These are phyloP conservation scores for Tubosaeta brunneosetosa DNA, from an alignment of 768 basidiomycete genomes.

Conservation along the genomic window DNA sequence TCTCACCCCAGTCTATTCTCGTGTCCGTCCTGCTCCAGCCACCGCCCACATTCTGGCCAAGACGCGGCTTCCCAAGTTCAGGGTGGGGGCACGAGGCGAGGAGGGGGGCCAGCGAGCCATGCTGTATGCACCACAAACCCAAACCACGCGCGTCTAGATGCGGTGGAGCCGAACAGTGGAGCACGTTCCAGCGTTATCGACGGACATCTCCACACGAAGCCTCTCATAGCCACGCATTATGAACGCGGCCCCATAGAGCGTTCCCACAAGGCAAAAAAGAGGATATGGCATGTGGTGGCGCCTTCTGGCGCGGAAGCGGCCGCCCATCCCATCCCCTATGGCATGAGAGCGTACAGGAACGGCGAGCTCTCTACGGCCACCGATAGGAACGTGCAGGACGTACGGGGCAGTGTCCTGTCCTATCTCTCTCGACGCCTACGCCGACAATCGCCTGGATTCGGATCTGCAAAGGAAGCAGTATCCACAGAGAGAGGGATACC, in stretches of 20 bases:
- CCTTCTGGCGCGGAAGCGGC: conserved; percentile 11
- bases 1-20: no score
- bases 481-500: no score
- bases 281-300: no score
- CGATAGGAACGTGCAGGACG: neutral
- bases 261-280: no score
- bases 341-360: neutral
- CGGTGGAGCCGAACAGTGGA: no score
- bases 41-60: neutral
- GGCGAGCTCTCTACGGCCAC: neutral
- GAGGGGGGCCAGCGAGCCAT: neutral
- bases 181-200: neutral
- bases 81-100: neutral
- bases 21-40: neutral
- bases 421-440: no score
- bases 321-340: conserved; percentile 4
- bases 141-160: neutral
- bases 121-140: neutral
- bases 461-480: conserved; percentile 15
- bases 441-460: conserved; percentile 27
- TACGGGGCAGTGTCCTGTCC: neutral
- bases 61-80: neutral
- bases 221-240: no score
- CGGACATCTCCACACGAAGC: neutral
- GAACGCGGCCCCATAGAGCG: no score